Evolutionary conservation across 805 yeast species (phyloP), one percentile per base, ranked within the genome.

Genomic region (Wickerhamomyces strasburgensis): DNA sequence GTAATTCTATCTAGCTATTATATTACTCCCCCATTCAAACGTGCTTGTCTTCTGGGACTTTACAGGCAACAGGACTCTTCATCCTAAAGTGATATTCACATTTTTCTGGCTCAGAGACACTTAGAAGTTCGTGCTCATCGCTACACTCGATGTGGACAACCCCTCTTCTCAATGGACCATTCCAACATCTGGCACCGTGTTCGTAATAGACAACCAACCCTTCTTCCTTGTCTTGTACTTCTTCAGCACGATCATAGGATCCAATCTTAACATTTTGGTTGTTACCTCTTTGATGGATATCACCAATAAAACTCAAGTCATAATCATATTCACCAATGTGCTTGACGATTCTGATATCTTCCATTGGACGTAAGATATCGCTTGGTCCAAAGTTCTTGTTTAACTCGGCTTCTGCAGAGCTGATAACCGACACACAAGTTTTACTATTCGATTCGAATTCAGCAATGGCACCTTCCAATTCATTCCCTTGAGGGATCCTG

Each of bases 151-250:
- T 54, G 16, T 65, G 65, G 2, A 85, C 80, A 8, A 57, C 61
- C 1, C 86, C 89, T 24, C 81, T 72, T 57, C 98, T 75, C 19
- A 65, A 57, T 5, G 97, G 97, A 0, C 98, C 98, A 56, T 88
- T 85, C 96, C 98, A 90, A 60, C 98, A 93, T 53, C 70, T 73
- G 29, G 78, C 79, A 15, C 98, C 98, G 14, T 65, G 54, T 4
- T 58, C 64, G 54, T 68, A 93, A 21, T 52, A 48, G 21, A 74
- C 43, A 15, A 44, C 46, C 31, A 67, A 37, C 23, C 63, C 62
- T 29, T 57, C 61, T 28, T 55, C 56, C 5, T 49, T 60, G 33
- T 49, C 57, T 35, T 43, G 61, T 42, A 49, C 39, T 14, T 62
- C 49, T 9, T 47, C 43, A 29, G 54, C 54, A 14, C 42, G 34